Evolutionary conservation across 345 rosid species (phyloP).

Genomic region (Boechera retrofracta): DNA sequence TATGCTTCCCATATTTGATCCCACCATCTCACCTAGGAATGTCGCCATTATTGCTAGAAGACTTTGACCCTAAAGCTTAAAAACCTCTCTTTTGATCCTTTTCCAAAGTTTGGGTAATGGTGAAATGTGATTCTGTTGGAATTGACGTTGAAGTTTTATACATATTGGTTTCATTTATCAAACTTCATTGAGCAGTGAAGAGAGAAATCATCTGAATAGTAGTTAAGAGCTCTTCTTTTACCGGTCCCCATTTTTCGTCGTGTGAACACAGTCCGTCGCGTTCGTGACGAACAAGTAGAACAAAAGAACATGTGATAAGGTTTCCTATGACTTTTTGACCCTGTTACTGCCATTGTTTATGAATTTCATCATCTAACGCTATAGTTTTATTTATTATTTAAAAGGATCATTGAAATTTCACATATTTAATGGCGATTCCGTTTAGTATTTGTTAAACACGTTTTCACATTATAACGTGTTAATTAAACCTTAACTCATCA

Average conservation of each 20-base stretch:
- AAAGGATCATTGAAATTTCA: not conserved
- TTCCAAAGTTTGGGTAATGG: not conserved
- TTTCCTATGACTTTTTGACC: slow-evolving; percentile 25
- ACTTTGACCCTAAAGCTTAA: slow-evolving; percentile 32
- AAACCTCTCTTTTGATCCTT: slow-evolving; percentile 3
- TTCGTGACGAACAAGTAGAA: slow-evolving; percentile 12
- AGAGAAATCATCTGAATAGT: slow-evolving; percentile 14
- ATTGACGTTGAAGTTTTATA: not conserved
- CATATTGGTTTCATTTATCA: not conserved
- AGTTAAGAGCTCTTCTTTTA: not conserved
- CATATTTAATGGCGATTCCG: not conserved
- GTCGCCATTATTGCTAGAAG: slow-evolving; percentile 83
- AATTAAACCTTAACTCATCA: slow-evolving; percentile 1
- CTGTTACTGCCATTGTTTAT: not conserved
- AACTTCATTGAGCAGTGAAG: not conserved
- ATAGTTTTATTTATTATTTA: slow-evolving; percentile 5
- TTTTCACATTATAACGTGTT: slow-evolving; percentile 8
- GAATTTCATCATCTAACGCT: slow-evolving; percentile 3
- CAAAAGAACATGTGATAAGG: slow-evolving; percentile 9
- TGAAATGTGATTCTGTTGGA: slow-evolving; percentile 11
- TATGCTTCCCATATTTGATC: slow-evolving; percentile 86
- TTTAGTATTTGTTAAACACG: not conserved
- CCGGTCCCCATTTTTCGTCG: not conserved
- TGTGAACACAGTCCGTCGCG: slow-evolving; percentile 21
- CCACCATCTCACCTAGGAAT: slow-evolving; percentile 84